A percentile compares a stretch with the other conserved stretches of the same genome.
phyloP scores from a whole-genome alignment of 164 flowering plant species.

The Stephania cephalantha region DNA sequence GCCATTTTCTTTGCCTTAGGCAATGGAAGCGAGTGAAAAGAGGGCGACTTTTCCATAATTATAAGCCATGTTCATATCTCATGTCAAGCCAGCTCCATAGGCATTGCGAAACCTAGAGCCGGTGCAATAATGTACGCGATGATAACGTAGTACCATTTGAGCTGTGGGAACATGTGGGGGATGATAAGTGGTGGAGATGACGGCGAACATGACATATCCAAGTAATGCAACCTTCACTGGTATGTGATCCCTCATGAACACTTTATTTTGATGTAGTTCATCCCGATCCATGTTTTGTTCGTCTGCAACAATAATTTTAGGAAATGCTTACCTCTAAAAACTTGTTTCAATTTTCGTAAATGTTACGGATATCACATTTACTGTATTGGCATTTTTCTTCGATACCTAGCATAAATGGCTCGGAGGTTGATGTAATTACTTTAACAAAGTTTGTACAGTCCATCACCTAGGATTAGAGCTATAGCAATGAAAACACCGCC shows the following conservation, averaged over 20 bases:
- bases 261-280: slow-evolving; percentile 46
- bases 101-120: slow-evolving; percentile 83
- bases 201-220: slow-evolving; percentile 51
- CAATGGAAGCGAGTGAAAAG: slow-evolving; percentile 58
- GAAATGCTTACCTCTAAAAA: too few relatives aligned
- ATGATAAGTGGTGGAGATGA: slow-evolving; percentile 71
- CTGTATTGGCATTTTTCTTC: slow-evolving; percentile 28
- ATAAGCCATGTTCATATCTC: slow-evolving; percentile 85
- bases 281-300: slow-evolving; percentile 24
- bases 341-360: not conserved
- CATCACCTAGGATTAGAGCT: too few relatives aligned
- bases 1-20: slow-evolving; percentile 58
- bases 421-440: too few relatives aligned
- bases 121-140: slow-evolving; percentile 77
- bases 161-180: too few relatives aligned
- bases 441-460: too few relatives aligned
- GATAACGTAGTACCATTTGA: slow-evolving; percentile 79
- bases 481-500: too few relatives aligned
- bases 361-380: slow-evolving; percentile 17
- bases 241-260: slow-evolving; percentile 61
- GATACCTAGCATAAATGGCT: slow-evolving; percentile 28
- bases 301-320: slow-evolving; percentile 28
- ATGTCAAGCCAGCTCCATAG: slow-evolving; percentile 88
- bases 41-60: slow-evolving; percentile 85
- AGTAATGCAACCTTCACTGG: slow-evolving; percentile 60